A percentile compares a stretch with the other conserved stretches of the same genome.
phyloP scores from a whole-genome alignment of 2,329 filamentous ascomycete species.

The Pestalotiopsis sp. region DNA sequence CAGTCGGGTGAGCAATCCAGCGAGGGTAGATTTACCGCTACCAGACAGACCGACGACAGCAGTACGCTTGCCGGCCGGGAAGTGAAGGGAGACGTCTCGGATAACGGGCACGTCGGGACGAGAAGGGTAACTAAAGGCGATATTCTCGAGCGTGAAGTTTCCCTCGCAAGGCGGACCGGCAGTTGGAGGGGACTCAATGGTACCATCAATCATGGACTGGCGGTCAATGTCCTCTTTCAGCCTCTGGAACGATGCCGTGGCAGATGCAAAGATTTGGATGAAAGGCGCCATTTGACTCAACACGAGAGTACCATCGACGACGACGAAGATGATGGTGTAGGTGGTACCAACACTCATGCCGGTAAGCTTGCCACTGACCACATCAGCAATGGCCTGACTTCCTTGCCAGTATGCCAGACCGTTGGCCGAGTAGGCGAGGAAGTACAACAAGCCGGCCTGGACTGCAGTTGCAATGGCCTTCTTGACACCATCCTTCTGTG shows the following conservation, averaged over 20 bases:
- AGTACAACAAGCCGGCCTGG: slow-evolving; percentile 66
- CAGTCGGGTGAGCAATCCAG: slow-evolving; percentile 57
- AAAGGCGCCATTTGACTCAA: slow-evolving; percentile 64
- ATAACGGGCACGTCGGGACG: slow-evolving; percentile 38
- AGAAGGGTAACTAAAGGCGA: slow-evolving; percentile 41
- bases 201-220: slow-evolving; percentile 44
- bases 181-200: slow-evolving; percentile 44
- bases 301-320: slow-evolving; percentile 63
- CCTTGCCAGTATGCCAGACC: slow-evolving; percentile 70
- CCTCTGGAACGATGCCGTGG: slow-evolving; percentile 56
- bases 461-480: slow-evolving; percentile 59
- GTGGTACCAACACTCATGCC: slow-evolving; percentile 48
- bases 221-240: slow-evolving; percentile 58
- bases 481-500: slow-evolving; percentile 53
- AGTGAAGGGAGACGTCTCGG: slow-evolving; percentile 34
- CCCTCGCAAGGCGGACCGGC: slow-evolving; percentile 48
- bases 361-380: slow-evolving; percentile 35
- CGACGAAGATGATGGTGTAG: slow-evolving; percentile 67
- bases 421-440: slow-evolving; percentile 66
- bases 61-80: slow-evolving; percentile 41
- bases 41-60: slow-evolving; percentile 55
- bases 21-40: slow-evolving; percentile 52
- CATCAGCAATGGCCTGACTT: slow-evolving; percentile 45
- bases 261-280: slow-evolving; percentile 60
- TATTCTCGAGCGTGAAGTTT: slow-evolving; percentile 37